Percentiles rank a stretch among this genome's conserved stretches.
These are phyloP conservation scores for Colletotrichum melonis DNA, from an alignment of 2,329 filamentous ascomycete genomes.

Conservation along the genomic window DNA sequence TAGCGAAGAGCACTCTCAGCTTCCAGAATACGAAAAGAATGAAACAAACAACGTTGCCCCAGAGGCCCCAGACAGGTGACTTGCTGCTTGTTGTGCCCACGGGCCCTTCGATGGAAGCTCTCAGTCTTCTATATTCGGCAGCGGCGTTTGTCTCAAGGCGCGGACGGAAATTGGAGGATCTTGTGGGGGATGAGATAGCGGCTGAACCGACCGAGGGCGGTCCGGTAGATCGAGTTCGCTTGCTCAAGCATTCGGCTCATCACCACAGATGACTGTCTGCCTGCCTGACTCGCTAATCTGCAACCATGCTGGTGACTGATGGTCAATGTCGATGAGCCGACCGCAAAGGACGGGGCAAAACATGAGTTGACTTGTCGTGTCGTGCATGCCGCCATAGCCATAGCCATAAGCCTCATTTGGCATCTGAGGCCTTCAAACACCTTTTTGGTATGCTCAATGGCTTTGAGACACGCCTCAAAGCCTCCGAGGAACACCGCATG, in stretches of 20 bases:
- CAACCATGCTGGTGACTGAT: constrained; percentile 3
- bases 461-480: background rate
- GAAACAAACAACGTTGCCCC: constrained; percentile 27
- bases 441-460: constrained; percentile 1
- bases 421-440: constrained; percentile 6
- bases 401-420: background rate
- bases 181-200: constrained; percentile 25
- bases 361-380: constrained; percentile 24
- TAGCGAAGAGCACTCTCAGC: constrained; percentile 5
- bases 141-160: constrained; percentile 23
- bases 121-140: constrained; percentile 19
- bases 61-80: constrained; percentile 13
- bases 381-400: constrained; percentile 16
- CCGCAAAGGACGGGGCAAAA: constrained; percentile 1
- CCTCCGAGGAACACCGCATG: background rate
- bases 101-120: constrained; percentile 12
- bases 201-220: constrained; percentile 11
- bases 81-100: constrained; percentile 1
- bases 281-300: constrained; percentile 29
- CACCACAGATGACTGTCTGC: constrained; percentile 22
- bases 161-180: constrained; percentile 33
- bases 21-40: constrained; percentile 33
- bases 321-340: background rate
- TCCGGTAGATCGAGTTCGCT: constrained; percentile 23
- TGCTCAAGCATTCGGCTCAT: constrained; percentile 9